Conservation (phyloP, 176 grass and related monocot species). For the Thalia dealbata region DNA sequence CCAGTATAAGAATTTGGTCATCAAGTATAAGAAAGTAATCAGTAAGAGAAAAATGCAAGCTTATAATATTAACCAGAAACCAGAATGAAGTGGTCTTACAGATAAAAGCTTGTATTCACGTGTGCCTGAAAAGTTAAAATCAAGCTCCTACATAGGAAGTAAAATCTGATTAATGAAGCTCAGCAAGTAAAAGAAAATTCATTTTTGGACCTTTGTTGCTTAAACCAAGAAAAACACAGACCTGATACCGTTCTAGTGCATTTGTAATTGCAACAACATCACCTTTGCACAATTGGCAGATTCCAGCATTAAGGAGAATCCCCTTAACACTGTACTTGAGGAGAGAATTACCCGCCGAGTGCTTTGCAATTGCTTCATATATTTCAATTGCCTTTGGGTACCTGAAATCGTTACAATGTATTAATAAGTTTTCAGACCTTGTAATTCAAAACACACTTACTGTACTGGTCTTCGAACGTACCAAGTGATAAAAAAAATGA, state of each 20-base stretch:
- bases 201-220: too few relatives aligned
- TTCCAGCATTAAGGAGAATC: slow-evolving; percentile 92
- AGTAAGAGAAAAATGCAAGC: neutral
- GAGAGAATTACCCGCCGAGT: slow-evolving; percentile 85
- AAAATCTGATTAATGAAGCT: neutral
- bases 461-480: too few relatives aligned
- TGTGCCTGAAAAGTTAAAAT: slow-evolving; percentile 94
- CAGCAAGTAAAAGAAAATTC: neutral
- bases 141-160: slow-evolving; percentile 62
- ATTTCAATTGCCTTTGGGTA: slow-evolving; percentile 82
- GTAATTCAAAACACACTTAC: neutral
- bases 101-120: slow-evolving; percentile 94
- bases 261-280: slow-evolving; percentile 87
- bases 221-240: slow-evolving; percentile 23
- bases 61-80: neutral
- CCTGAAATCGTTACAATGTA: slow-evolving; percentile 21
- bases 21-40: neutral
- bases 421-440: neutral
- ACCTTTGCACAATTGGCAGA: slow-evolving; percentile 84
- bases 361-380: slow-evolving; percentile 72
- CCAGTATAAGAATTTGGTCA: neutral
- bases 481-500: too few relatives aligned
- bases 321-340: slow-evolving; percentile 95
- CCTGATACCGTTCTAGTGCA: slow-evolving; percentile 90
- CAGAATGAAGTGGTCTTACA: slow-evolving; percentile 37